These are phyloP conservation scores for Colletotrichum lupini DNA, from an alignment of 2,329 filamentous ascomycete species.

Conservation along the genomic window DNA sequence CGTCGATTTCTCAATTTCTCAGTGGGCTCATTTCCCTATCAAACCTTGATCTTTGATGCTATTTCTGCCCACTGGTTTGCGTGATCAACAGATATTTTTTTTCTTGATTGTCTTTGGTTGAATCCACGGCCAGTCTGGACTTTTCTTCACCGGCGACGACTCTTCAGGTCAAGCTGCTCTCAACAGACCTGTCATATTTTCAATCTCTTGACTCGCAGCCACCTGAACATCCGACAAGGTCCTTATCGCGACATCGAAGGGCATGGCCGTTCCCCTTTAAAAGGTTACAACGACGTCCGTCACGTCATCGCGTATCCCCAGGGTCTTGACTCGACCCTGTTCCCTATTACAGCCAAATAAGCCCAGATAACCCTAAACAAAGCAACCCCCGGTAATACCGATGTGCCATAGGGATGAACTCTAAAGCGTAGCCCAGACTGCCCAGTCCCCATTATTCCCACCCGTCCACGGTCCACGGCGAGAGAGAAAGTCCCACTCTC, in stretches of 20 bases:
- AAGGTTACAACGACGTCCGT: not conserved
- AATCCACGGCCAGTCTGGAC: not conserved
- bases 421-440: not conserved
- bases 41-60: not conserved
- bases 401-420: not conserved
- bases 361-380: not conserved
- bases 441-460: too few relatives aligned
- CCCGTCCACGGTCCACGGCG: too few relatives aligned
- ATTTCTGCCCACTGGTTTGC: not conserved
- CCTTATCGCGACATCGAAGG: not conserved
- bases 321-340: slow-evolving; percentile 15
- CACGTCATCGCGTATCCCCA: slow-evolving; percentile 18
- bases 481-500: not conserved
- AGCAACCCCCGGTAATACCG: slow-evolving; percentile 19
- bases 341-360: not conserved
- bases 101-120: not conserved
- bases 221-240: not conserved
- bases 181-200: not conserved
- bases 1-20: not conserved
- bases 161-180: not conserved
- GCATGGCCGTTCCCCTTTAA: not conserved
- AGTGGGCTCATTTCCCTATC: not conserved
- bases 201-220: slow-evolving; percentile 7
- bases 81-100: not conserved
- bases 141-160: not conserved